phyloP scores from a whole-genome alignment of 805 yeast species.

The Pichia sporocuriosa region DNA sequence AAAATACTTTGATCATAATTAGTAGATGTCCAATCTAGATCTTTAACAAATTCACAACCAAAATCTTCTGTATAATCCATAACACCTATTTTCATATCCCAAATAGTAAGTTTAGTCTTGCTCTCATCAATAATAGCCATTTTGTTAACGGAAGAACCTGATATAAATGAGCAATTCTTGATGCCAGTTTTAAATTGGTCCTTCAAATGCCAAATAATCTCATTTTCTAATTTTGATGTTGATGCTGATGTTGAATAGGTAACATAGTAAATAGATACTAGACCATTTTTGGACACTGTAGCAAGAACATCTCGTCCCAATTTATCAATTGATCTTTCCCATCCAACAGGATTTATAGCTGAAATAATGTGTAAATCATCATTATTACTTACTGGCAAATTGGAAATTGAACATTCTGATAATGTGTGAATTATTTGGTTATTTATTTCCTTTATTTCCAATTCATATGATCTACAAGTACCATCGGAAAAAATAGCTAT shows the following conservation, averaged over 20 bases:
- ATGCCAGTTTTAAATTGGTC: slow-evolving; percentile 51
- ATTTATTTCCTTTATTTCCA: slow-evolving; percentile 23
- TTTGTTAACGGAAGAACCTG: slow-evolving; percentile 72
- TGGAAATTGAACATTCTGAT: slow-evolving; percentile 18
- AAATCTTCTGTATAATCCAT: slow-evolving; percentile 54
- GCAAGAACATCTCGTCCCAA: slow-evolving; percentile 45
- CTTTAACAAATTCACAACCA: slow-evolving; percentile 39
- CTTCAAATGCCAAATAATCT: slow-evolving; percentile 47
- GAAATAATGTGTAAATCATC: slow-evolving; percentile 31
- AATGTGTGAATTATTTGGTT: slow-evolving; percentile 26
- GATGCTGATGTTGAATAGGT: no score
- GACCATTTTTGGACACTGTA: slow-evolving; percentile 47
- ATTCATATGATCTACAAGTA: slow-evolving; percentile 36
- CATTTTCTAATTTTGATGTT: slow-evolving; percentile 3
- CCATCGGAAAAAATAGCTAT: slow-evolving; percentile 43
- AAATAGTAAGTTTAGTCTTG: slow-evolving; percentile 52
- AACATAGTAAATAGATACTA: slow-evolving; percentile 42
- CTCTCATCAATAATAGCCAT: slow-evolving; percentile 63
- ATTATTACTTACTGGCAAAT: slow-evolving; percentile 32
- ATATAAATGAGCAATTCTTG: slow-evolving; percentile 42
- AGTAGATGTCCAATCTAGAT: slow-evolving; percentile 84
- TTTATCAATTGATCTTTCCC: slow-evolving; percentile 30
- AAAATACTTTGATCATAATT: slow-evolving; percentile 60
- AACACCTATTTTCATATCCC: slow-evolving; percentile 68
- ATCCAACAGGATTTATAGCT: slow-evolving; percentile 63